Evolutionary conservation across 2,329 filamentous ascomycete species (phyloP), one percentile per base, ranked within the genome.

Genomic region (Fusarium virguliforme): DNA sequence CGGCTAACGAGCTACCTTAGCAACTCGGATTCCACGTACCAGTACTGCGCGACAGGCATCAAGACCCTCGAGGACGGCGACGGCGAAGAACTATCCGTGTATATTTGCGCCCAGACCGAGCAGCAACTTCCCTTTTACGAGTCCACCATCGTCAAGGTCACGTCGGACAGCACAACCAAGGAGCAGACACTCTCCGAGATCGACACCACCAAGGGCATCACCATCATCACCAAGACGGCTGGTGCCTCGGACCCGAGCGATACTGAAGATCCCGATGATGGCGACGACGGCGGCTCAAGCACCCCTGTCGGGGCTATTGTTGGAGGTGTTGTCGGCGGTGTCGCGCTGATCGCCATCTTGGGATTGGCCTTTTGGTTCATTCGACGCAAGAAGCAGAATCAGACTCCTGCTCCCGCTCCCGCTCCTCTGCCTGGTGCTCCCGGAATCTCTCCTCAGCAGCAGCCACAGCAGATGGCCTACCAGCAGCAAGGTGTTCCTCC

Each of bases 281-380:
- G 18, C 18, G 38, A 41, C 38, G 38, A 41, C 18, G 43, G 26
- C 8, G 43, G 26, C 10, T 24, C 54, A 3, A 41, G 38, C 8
- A 40, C 54, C 15, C 54, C 54, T 9, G 24, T 57, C 26, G 54
- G 54, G 13, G 30, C 54, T 37, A 57, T 57, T 15, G 54, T 57
- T 41, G 54, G 54, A 32, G 54, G 54, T 12, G 54, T 57, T n/a
- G 54, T 57, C 18, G 54, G 54, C 35, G 54, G 54, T 4, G 26
- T 57, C n/a, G 54, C 54, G 8, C n/a, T 57, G 4, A 57, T 57
- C n/a, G 54, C 54, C 54, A 40, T 57, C 26, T 15, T 57, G 12
- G 54, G 24, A 6, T 43, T 57, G 37, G 54, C 35, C 26, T 40
- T 57, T 28, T 57, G 54, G 54, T 57, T 57, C 24, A 40, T 57